Evolutionary conservation across 345 rosid genomes (phyloP), one percentile per base, ranked within the genome.

Genomic region (Syzygium jambos): DNA sequence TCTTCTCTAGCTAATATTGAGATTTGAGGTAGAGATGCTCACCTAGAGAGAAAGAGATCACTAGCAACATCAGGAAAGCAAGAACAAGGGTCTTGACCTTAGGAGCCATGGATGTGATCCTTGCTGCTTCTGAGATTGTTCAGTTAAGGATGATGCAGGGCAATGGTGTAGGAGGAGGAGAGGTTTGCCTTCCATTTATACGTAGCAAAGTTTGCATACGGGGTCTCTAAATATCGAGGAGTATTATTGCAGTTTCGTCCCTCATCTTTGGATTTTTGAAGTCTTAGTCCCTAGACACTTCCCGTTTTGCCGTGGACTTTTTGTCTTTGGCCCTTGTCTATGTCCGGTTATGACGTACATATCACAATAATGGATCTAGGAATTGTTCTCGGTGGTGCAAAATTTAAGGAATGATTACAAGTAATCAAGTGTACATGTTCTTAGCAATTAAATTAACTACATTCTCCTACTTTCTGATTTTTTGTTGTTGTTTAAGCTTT

Each of bases 31-130:
- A 41, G 49, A 38, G 49, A 38, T 68, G 61, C 27, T 57, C 53
- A 92, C 93, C 93, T 86, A 90, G 84, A 89, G 90, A 90, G 52
- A 86, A 87, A 85, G 89, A 89, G 84, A 92, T 78, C 86, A 90
- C 78, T 65, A 95, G 89, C 86, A 92, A 19, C 65, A 94, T 86
- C 84, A 92, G 30, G 59, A 92, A 59, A 87, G 38, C 46, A 57
- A 88, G 87, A 61, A 92, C 9, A 25, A 95, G 78, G 63, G 93
- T 19, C 34, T 92, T 92, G 92, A 91, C 87, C 87, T 90, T 87
- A 41, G 63, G 85, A 90, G 93, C 93, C 98, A 95, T 93, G 88
- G 78, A 84, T 38, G 85, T 52, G 85, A 88, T 84, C 65, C 38
- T 86, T 80, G 13, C 17, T 85, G 87, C 85, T 86, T 89, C 87